phyloP scores from a whole-genome alignment of 2,329 filamentous ascomycete species.

The Calonectria hawksworthii region DNA sequence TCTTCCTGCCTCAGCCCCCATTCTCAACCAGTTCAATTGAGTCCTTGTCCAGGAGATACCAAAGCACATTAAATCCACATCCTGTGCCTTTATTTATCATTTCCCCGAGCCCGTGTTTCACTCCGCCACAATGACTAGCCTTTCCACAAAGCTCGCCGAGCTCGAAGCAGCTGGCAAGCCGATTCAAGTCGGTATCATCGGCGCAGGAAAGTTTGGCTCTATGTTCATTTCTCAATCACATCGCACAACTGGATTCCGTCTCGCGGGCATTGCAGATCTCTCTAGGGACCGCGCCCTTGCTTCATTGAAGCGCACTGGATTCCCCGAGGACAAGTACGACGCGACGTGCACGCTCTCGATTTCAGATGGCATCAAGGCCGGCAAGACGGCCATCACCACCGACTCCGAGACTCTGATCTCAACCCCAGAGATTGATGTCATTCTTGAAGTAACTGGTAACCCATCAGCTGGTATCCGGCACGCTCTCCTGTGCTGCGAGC shows the following conservation, averaged over 20 bases:
- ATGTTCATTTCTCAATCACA: conserved; percentile 63
- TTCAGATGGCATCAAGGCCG: conserved; percentile 55
- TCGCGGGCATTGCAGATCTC: conserved; percentile 60
- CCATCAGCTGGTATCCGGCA: conserved; percentile 59
- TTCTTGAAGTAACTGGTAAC: conserved; percentile 60
- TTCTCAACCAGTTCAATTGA: neutral
- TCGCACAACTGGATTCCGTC: conserved; percentile 56
- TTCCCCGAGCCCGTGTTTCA: neutral
- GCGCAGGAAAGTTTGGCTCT: conserved; percentile 61
- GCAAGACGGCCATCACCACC: conserved; percentile 58
- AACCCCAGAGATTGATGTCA: conserved; percentile 58
- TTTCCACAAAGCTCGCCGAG: conserved; percentile 57
- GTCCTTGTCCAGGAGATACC: neutral
- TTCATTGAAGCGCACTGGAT: conserved; percentile 57
- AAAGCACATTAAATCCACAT: neutral
- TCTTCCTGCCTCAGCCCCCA: neutral
- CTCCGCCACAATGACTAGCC: conserved; percentile 50
- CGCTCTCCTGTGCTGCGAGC: conserved; percentile 59
- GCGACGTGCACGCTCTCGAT: conserved; percentile 49
- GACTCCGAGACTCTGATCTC: conserved; percentile 58
- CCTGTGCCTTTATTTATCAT: neutral
- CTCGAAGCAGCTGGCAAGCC: conserved; percentile 55
- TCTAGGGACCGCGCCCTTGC: conserved; percentile 56
- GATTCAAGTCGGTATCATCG: conserved; percentile 59
- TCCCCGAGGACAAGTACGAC: conserved; percentile 55